Evolutionary conservation across 495 filamentous ascomycete species (phyloP), one percentile per base, ranked within the genome.

Genomic region (Aspergillus saccharolyticus): DNA sequence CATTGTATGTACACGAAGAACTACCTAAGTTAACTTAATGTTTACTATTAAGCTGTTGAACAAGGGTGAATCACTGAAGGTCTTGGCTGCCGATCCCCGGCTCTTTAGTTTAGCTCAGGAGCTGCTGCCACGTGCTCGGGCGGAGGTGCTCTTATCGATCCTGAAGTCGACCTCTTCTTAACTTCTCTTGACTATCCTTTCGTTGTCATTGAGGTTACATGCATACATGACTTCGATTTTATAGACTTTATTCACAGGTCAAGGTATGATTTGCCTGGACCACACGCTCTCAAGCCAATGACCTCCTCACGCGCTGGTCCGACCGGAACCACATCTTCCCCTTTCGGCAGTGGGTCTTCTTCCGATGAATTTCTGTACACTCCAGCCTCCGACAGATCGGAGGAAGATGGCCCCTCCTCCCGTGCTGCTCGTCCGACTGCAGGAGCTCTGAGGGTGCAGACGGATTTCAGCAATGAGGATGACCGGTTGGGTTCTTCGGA

Each of bases 311-410:
- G 67, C 22, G 59, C 64, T 25, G 59, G 65, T 50, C 61, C 64
- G 47, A 66, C 66, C 50, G 59, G 56, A 54, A 65, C 64, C 60
- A 56, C 63, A 9, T 64, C 66, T 19, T 65, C 66, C 19, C 53
- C 44, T 45, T 65, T 65, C 54, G 66, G 66, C 53, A 70, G 67
- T 18, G 57, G 50, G 33, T 64, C 71, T 9, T 61, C 64, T 30
- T 68, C 63, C 45, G 52, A 61, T 39, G 33, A 12, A 12, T 12
- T 39, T 15, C 70, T 63, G 57, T 71, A 72, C 28, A 76, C 72
- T 4, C 73, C 74, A 1, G 63, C 69, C 5, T 75, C 73, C 16
- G 70, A 72, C 50, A 50, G 63, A 30, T 71, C 68, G 9, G 69
- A 72, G 1, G 64, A 68, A 16, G 71, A 71, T 0, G 62, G 65